phyloP scores from a whole-genome alignment of 2,329 filamentous ascomycete species.

The Aspergillus caelatus region DNA sequence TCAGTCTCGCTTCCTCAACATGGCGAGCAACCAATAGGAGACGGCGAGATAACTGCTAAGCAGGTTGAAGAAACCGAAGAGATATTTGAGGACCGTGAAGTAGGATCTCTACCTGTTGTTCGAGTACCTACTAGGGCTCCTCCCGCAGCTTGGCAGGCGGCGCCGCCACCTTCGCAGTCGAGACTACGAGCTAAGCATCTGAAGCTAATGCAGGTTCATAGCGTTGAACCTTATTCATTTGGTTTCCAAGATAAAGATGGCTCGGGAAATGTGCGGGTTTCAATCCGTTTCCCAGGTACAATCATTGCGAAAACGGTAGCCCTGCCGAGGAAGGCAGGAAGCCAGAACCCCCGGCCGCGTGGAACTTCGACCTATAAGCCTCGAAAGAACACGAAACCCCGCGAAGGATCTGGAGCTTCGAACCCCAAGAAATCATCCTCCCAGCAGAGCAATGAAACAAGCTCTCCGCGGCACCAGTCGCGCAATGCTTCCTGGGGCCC shows the following conservation, averaged over 20 bases:
- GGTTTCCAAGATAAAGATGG: constrained; percentile 41
- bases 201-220: constrained; percentile 59
- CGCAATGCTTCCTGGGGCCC: constrained; percentile 33
- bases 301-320: constrained; percentile 44
- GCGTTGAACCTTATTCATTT: constrained; percentile 49
- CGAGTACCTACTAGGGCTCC: constrained; percentile 67
- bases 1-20: constrained; percentile 70
- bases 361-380: constrained; percentile 30
- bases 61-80: constrained; percentile 77
- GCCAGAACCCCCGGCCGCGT: constrained; percentile 29
- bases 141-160: constrained; percentile 65
- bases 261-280: constrained; percentile 40
- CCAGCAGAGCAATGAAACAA: constrained; percentile 25
- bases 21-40: constrained; percentile 43
- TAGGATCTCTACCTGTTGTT: constrained; percentile 74
- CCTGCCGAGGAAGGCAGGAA: constrained; percentile 38
- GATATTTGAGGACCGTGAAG: constrained; percentile 80
- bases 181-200: constrained; percentile 49
- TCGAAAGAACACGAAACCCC: constrained; percentile 35
- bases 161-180: constrained; percentile 40
- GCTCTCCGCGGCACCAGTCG: constrained; percentile 31
- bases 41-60: constrained; percentile 59
- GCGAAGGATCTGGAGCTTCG: constrained; percentile 29
- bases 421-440: constrained; percentile 32
- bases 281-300: constrained; percentile 54